phyloP scores from a whole-genome alignment of 2,329 filamentous ascomycete species.

The Diaporthe destruens region DNA sequence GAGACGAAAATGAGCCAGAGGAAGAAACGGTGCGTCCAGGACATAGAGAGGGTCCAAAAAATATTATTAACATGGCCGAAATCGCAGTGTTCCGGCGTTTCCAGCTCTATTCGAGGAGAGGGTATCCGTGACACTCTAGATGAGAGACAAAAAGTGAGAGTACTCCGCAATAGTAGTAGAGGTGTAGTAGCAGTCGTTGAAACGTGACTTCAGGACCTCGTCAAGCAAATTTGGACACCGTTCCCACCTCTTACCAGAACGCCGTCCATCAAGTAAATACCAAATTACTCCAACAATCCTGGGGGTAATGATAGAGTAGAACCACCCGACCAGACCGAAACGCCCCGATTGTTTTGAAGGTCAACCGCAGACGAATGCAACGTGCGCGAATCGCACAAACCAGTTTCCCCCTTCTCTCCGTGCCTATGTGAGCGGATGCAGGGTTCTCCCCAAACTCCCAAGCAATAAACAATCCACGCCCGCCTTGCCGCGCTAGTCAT shows the following conservation, averaged over 20 bases:
- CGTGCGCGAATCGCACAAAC: constrained; percentile 5
- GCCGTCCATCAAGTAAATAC: background rate
- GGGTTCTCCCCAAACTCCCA: background rate
- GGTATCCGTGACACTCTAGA: constrained; percentile 18
- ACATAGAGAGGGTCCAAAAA: background rate
- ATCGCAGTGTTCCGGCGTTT: background rate
- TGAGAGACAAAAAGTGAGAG: background rate
- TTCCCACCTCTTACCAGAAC: background rate
- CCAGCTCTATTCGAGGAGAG: constrained; percentile 8
- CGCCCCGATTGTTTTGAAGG: constrained; percentile 32
- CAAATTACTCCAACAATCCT: constrained; percentile 3
- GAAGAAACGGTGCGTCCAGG: background rate
- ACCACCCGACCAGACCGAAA: constrained; percentile 8
- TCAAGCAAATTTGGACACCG: background rate
- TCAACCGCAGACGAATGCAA: constrained; percentile 22
- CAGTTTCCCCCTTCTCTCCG: background rate
- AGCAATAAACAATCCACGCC: background rate
- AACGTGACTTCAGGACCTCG: background rate
- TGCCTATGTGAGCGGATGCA: background rate
- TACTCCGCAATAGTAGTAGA: too few relatives aligned
- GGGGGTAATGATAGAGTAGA: background rate
- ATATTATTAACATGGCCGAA: background rate
- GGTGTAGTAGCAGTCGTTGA: background rate
- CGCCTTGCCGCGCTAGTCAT: constrained; percentile 10
- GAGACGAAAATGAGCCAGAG: background rate